Conservation (phyloP, 169 alveolate genomes). For the Eimeria maxima region DNA sequence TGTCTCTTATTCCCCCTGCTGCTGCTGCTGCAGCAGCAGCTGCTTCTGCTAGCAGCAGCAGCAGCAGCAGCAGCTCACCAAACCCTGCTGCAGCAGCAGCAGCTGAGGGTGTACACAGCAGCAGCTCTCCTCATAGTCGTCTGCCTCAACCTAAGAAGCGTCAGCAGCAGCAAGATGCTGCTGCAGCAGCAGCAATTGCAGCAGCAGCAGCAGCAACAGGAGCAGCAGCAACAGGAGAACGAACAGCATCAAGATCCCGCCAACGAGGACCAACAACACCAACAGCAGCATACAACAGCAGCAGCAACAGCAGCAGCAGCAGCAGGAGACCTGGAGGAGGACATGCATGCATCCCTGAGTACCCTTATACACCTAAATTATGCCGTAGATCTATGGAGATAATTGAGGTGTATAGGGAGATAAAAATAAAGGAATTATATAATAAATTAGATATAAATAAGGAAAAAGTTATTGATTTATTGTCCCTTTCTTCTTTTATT, state of each 20-base stretch:
- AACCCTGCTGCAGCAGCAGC: not conserved
- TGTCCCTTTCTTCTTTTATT: slow-evolving; percentile 1
- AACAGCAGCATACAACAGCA: too few species aligned
- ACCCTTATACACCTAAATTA: slow-evolving; percentile 33
- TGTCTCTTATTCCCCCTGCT: not conserved
- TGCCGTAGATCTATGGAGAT: slow-evolving; percentile 39
- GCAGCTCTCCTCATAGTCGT: not conserved
- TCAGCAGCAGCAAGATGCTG: slow-evolving; percentile 38
- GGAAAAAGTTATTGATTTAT: slow-evolving; percentile 50
- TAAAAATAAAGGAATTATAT: slow-evolving; percentile 22
- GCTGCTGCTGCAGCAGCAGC: not conserved
- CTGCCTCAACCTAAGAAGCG: not conserved
- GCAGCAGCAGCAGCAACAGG: not conserved
- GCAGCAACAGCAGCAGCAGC: too few species aligned
- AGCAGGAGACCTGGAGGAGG: not conserved
- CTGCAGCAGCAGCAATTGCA: not conserved
- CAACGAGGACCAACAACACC: too few species aligned
- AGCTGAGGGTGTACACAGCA: not conserved
- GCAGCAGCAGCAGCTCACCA: not conserved
- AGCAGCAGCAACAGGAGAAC: not conserved
- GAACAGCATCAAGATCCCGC: too few species aligned
- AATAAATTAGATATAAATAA: not conserved
- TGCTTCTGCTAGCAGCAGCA: not conserved
- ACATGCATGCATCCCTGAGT: slow-evolving; percentile 56
- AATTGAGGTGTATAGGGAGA: slow-evolving; percentile 40